A percentile compares a stretch with the other conserved stretches of the same genome.
Evolutionary conservation across 2,329 filamentous ascomycete genomes (phyloP).

Genomic region (Verticillium dahliae): DNA sequence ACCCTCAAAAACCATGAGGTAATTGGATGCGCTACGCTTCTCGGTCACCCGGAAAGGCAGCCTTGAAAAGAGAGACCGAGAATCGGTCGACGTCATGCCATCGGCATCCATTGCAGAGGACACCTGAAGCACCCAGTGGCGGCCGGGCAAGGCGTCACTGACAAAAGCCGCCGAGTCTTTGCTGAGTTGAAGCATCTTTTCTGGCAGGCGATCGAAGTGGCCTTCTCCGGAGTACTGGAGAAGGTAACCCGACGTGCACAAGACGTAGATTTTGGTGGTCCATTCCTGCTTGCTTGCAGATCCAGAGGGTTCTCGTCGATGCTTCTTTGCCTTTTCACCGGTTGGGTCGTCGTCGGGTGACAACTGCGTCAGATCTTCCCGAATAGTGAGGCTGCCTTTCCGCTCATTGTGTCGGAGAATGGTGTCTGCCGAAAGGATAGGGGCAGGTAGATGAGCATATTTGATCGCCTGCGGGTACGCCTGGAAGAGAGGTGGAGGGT

Average conservation of each 20-base stretch:
- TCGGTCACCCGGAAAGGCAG: constrained; percentile 53
- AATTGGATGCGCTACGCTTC: constrained; percentile 52
- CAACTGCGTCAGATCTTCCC: constrained; percentile 23
- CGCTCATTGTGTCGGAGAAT: constrained; percentile 57
- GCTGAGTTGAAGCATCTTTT: constrained; percentile 66
- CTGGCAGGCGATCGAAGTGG: constrained; percentile 63
- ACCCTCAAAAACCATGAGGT: constrained; percentile 67
- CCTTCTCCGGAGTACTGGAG: constrained; percentile 70
- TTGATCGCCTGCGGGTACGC: constrained; percentile 80
- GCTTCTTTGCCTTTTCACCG: constrained; percentile 16
- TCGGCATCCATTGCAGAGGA: constrained; percentile 59
- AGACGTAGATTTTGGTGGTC: constrained; percentile 65
- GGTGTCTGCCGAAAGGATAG: constrained; percentile 60
- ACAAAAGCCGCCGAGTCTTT: constrained; percentile 73
- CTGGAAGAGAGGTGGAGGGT: constrained; percentile 74
- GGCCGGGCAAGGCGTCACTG: constrained; percentile 71
- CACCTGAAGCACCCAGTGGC: constrained; percentile 74
- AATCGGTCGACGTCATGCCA: constrained; percentile 39
- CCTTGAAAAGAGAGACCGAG: constrained; percentile 59
- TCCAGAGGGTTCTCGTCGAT: constrained; percentile 8
- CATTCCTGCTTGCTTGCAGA: constrained; percentile 51
- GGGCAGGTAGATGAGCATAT: constrained; percentile 63
- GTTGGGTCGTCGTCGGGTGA: constrained; percentile 19
- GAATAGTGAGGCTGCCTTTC: constrained; percentile 31
- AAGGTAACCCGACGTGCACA: constrained; percentile 65